These are phyloP conservation scores for Amesomyces nigricolor DNA, from an alignment of 2,329 filamentous ascomycete species.

Conservation along the genomic window DNA sequence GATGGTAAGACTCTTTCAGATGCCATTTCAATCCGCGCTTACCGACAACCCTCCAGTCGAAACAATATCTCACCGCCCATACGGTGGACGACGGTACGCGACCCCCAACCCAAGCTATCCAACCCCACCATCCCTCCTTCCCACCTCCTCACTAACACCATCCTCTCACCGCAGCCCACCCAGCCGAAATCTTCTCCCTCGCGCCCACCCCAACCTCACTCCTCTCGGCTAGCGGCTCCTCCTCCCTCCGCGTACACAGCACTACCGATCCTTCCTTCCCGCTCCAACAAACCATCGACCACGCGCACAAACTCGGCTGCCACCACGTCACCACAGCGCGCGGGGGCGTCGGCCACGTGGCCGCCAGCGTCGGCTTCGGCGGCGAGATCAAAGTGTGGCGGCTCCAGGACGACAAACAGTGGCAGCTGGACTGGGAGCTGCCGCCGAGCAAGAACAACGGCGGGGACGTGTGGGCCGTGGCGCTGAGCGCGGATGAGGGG, in stretches of 20 bases:
- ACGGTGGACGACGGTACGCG: conserved; percentile 75
- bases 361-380: conserved; percentile 81
- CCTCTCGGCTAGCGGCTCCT: conserved; percentile 79
- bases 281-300: conserved; percentile 70
- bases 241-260: conserved; percentile 73
- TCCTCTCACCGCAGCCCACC: conserved; percentile 55
- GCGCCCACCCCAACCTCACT: conserved; percentile 69
- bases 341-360: conserved; percentile 57
- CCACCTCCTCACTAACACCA: conserved; percentile 19
- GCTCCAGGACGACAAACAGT: conserved; percentile 43
- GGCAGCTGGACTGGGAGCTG: conserved; percentile 45
- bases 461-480: conserved; percentile 72
- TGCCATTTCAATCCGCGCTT: background rate
- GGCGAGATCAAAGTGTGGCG: conserved; percentile 84
- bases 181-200: conserved; percentile 77
- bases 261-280: conserved; percentile 67
- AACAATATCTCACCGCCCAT: conserved; percentile 94
- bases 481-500: conserved; percentile 75
- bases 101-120: conserved; percentile 22
- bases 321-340: conserved; percentile 75
- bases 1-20: conserved; percentile 32
- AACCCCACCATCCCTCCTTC: conserved; percentile 21
- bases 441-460: conserved; percentile 27
- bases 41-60: conserved; percentile 61
- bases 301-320: conserved; percentile 81